Conservation (phyloP, 768 basidiomycete species). For the Termitomyces heimii region DNA sequence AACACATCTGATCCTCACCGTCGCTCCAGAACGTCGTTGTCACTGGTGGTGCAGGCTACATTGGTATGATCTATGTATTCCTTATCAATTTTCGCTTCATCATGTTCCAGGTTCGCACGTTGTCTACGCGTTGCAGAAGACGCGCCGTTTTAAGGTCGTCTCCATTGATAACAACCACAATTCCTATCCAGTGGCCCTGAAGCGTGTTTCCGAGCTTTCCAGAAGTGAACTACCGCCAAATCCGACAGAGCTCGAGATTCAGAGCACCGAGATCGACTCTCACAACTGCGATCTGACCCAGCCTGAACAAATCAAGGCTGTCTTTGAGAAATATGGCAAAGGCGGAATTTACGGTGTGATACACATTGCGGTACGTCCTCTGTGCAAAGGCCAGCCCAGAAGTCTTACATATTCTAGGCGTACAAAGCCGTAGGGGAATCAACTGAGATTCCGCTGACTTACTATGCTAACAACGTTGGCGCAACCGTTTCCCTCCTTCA, state of each 20-base stretch:
- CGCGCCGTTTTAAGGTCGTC: conserved; percentile 86
- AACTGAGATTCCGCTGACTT: conserved; percentile 84
- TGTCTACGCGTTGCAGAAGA: conserved; percentile 79
- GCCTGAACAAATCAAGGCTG: conserved; percentile 59
- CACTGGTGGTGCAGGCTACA: conserved; percentile 81
- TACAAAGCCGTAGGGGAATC: conserved; percentile 98
- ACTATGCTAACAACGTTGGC: conserved; percentile 91
- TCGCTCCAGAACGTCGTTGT: conserved; percentile 35
- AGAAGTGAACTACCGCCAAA: conserved; percentile 61
- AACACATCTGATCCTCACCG: conserved; percentile 16
- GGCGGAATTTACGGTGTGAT: conserved; percentile 96
- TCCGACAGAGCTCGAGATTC: conserved; percentile 61
- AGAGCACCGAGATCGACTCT: conserved; percentile 68
- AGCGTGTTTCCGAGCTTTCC: conserved; percentile 77
- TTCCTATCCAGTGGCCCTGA: conserved; percentile 70
- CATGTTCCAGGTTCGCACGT: conserved; percentile 79
- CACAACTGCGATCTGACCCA: conserved; percentile 71
- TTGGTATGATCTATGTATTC: conserved; percentile 44
- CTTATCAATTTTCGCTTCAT: conserved; percentile 3
- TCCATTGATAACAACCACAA: conserved; percentile 96
- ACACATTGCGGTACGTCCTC: conserved; percentile 71
- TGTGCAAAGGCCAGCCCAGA: background rate
- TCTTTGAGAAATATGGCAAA: conserved; percentile 82
- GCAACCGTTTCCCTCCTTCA: conserved; percentile 85
- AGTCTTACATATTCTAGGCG: conserved; percentile 45